phyloP scores from a whole-genome alignment of 768 basidiomycete genomes.

The Leccinum rimulosum region DNA sequence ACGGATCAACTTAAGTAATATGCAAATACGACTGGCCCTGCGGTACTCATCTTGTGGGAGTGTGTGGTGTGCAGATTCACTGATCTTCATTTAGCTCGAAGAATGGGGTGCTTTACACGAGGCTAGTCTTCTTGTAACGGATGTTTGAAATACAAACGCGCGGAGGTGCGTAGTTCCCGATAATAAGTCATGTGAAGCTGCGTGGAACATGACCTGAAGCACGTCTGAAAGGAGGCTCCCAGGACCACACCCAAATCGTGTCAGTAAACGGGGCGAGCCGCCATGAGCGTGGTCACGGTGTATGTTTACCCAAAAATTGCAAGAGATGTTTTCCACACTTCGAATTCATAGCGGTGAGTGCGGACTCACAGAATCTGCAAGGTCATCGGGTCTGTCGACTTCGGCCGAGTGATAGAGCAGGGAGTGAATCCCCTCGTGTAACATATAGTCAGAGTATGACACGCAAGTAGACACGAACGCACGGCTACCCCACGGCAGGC shows the following conservation, averaged over 20 bases:
- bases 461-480: conserved; percentile 4
- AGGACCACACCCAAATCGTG: neutral
- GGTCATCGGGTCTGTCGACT: conserved; percentile 16
- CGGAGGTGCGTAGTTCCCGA: neutral
- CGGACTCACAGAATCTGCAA: conserved; percentile 18
- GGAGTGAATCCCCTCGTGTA: conserved; percentile 15
- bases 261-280: neutral
- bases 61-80: neutral
- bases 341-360: too few relatives aligned
- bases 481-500: too few relatives aligned
- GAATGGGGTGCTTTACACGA: neutral
- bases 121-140: neutral
- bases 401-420: conserved; percentile 13
- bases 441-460: conserved; percentile 13
- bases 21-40: neutral
- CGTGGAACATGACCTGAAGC: neutral
- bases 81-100: neutral
- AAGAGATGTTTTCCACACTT: neutral
- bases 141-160: neutral
- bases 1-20: neutral
- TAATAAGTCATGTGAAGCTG: neutral
- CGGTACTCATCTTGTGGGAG: neutral
- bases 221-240: neutral
- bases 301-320: neutral
- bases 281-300: neutral